phyloP scores from a whole-genome alignment of 805 yeast species.

The Yarrowia divulgata region DNA sequence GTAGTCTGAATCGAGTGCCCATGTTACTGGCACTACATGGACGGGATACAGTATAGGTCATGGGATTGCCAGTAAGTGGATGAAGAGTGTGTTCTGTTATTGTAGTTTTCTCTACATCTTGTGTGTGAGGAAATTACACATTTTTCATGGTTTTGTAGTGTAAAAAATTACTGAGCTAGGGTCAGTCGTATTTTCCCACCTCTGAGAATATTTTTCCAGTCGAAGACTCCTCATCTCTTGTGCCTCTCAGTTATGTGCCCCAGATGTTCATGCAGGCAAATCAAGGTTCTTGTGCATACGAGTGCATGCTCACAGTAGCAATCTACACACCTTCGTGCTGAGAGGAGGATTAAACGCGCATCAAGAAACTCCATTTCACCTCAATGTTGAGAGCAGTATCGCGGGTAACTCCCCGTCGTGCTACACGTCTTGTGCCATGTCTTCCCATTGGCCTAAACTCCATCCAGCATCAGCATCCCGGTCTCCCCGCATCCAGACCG shows the following conservation, averaged over 20 bases:
- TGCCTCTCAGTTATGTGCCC: background rate
- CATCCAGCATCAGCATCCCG: background rate
- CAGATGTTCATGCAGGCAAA: constrained; percentile 9
- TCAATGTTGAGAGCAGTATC: constrained; percentile 33
- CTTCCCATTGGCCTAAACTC: background rate
- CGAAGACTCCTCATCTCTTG: background rate
- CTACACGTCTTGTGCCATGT: background rate
- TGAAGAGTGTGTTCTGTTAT: too few species aligned
- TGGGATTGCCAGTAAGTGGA: too few species aligned
- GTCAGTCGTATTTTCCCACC: too few species aligned
- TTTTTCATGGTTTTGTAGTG: too few species aligned
- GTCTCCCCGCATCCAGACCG: constrained; percentile 40
- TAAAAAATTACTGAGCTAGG: too few species aligned
- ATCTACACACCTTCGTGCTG: background rate
- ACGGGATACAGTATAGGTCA: too few species aligned
- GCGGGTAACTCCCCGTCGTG: constrained; percentile 1
- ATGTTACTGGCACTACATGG: too few species aligned
- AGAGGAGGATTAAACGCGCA: background rate
- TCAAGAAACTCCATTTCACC: background rate
- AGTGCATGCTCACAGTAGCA: constrained; percentile 23
- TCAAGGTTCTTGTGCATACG: constrained; percentile 25
- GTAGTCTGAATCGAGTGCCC: too few species aligned
- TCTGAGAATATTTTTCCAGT: too few species aligned
- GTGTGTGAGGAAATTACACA: too few species aligned
- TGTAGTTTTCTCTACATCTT: too few species aligned